phyloP scores from a whole-genome alignment of 352 stramenopile genomes.

The Aphanomyces euteiches region DNA sequence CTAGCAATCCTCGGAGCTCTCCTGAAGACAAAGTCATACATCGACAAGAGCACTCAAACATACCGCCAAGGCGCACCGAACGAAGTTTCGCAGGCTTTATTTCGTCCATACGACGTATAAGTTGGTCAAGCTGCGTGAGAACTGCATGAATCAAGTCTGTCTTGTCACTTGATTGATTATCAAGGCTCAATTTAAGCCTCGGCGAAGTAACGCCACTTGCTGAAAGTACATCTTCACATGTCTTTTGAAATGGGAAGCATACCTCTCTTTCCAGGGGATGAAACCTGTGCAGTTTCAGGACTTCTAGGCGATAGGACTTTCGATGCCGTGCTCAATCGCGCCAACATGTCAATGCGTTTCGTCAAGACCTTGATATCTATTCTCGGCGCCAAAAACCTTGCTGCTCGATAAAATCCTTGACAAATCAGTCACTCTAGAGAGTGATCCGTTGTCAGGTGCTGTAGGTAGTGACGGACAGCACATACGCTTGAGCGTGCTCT shows the following conservation, averaged over 20 bases:
- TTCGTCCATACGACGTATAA: conserved; percentile 54
- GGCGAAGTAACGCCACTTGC: not conserved
- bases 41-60: not conserved
- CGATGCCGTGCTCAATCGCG: too few relatives aligned
- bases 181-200: not conserved
- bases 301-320: too few relatives aligned
- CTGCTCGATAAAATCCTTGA: too few relatives aligned
- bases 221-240: not conserved
- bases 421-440: too few relatives aligned
- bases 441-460: too few relatives aligned
- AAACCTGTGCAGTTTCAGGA: too few relatives aligned
- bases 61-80: conserved; percentile 55
- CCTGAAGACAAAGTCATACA: not conserved
- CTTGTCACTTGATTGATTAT: conserved; percentile 1
- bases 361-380: too few relatives aligned
- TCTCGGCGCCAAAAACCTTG: too few relatives aligned
- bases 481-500: too few relatives aligned
- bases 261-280: too few relatives aligned
- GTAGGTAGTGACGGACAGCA: too few relatives aligned
- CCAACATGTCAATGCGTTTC: too few relatives aligned
- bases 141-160: conserved; percentile 38
- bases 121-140: conserved; percentile 40
- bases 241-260: not conserved
- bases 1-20: conserved; percentile 66
- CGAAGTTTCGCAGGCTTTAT: conserved; percentile 60